Evolutionary conservation across 768 basidiomycete genomes (phyloP), one percentile per base, ranked within the genome.

Genomic region (Podaxis sp.): DNA sequence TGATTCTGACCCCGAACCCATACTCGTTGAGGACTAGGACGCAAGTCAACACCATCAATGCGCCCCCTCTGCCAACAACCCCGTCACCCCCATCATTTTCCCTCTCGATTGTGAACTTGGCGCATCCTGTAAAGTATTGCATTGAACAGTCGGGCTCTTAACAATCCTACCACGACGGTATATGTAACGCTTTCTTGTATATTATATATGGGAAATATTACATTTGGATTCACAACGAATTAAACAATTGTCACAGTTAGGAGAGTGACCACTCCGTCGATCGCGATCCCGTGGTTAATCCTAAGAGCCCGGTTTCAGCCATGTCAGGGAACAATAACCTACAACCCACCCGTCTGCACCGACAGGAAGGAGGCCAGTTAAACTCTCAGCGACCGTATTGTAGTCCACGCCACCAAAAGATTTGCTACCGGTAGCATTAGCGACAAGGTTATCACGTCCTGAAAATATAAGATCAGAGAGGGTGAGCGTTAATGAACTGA

Each of bases 221-320:
- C 32, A 9, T n/a, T 44, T 42, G 40, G 16, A 25, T 42, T 32
- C 6, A 55, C 44, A 37, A 44, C 5, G 35, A 53, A 61, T 52
- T 25, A 55, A 32, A 75, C 48, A 46, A 52, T 37, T 28, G 40
- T 59, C 21, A 58, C 80, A 1, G 82, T 87, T 57, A 88, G 71
- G 21, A 87, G 65, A 1, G 78, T 78, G 14, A 82, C 79, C 36
- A 80, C 74, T 47, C 86, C 86, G 66, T 87, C 86, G 37, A 79
- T 78, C 2, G 86, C 79, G 55, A 87, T 89, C 28, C 75, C 86
- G 85, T 77, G 75, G 59, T 76, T 76, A 14, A 77, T 66, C 28
- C 74, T 76, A 42, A 38, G 11, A 50, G 13, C 13, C 4, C 16
- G 16, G 48, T 16, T 56, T 46, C 2, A 48, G 25, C 55, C 9